These are phyloP conservation scores for Pestalotiopsis sp. DNA, from an alignment of 2,329 filamentous ascomycete genomes.

Conservation along the genomic window DNA sequence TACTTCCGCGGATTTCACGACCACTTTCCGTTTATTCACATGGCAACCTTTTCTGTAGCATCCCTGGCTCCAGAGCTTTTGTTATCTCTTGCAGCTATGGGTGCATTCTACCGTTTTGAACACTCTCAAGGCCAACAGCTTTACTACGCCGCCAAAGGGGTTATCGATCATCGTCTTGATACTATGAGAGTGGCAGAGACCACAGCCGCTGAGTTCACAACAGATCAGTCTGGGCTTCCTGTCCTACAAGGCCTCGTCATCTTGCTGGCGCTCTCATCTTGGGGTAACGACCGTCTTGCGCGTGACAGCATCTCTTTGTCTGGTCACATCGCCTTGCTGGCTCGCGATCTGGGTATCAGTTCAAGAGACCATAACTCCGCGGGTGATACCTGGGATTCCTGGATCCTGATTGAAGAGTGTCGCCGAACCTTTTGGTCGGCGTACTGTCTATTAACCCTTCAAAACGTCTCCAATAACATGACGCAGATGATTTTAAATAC, in stretches of 20 bases:
- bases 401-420: neutral
- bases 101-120: conserved; percentile 52
- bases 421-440: neutral
- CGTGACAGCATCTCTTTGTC: conserved; percentile 25
- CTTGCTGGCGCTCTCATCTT: conserved; percentile 30
- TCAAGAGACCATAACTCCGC: conserved; percentile 19
- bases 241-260: conserved; percentile 37
- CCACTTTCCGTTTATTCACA: conserved; percentile 53
- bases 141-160: conserved; percentile 56
- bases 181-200: conserved; percentile 7
- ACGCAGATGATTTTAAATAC: conserved; percentile 58
- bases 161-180: conserved; percentile 41
- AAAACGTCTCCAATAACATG: conserved; percentile 31
- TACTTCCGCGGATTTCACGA: conserved; percentile 54
- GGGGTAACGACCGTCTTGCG: conserved; percentile 22
- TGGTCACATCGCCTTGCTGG: conserved; percentile 22
- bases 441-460: neutral
- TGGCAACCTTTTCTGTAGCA: conserved; percentile 47
- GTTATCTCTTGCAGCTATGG: conserved; percentile 52
- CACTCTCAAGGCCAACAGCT: conserved; percentile 53
- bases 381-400: conserved; percentile 34
- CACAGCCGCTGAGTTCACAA: neutral
- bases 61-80: conserved; percentile 48
- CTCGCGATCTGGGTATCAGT: conserved; percentile 15
- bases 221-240: conserved; percentile 32